Percentiles rank a stretch among this genome's conserved stretches.
Evolutionary conservation across 305 asterid genomes (phyloP).

Genomic region (Coffea humblotiana): DNA sequence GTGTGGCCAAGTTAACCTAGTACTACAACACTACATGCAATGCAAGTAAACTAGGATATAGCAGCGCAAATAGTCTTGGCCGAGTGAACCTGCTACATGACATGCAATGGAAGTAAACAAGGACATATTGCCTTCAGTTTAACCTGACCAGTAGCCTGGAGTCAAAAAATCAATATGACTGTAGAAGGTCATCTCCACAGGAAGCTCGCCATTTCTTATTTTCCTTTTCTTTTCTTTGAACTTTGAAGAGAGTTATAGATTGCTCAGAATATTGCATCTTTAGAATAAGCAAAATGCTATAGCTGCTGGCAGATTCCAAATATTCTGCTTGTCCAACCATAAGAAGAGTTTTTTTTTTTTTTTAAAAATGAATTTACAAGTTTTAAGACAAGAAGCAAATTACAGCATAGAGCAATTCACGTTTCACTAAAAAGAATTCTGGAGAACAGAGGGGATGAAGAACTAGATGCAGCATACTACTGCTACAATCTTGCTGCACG

Average conservation of each 20-base stretch:
- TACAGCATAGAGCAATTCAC: neutral
- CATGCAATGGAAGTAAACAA: neutral
- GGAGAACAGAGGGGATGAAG: neutral
- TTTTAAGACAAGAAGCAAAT: neutral
- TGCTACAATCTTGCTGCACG: constrained; percentile 6
- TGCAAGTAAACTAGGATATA: neutral
- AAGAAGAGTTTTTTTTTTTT: neutral
- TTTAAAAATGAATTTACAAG: neutral
- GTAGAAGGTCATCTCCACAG: neutral
- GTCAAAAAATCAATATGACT: neutral
- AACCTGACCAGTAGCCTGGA: too few relatives aligned
- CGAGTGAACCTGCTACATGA: neutral
- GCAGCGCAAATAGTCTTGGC: neutral
- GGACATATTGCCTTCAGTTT: neutral
- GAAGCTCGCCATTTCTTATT: neutral
- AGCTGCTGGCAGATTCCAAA: neutral
- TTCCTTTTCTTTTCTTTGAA: neutral
- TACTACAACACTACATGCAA: neutral
- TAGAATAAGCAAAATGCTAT: neutral
- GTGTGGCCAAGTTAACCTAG: neutral
- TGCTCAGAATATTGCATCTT: neutral
- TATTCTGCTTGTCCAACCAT: neutral
- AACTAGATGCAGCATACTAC: neutral
- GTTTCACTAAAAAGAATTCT: neutral
- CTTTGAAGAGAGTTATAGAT: neutral